Evolutionary conservation across 257 asterid genomes (phyloP).

Genomic region (Petunia axillaris): DNA sequence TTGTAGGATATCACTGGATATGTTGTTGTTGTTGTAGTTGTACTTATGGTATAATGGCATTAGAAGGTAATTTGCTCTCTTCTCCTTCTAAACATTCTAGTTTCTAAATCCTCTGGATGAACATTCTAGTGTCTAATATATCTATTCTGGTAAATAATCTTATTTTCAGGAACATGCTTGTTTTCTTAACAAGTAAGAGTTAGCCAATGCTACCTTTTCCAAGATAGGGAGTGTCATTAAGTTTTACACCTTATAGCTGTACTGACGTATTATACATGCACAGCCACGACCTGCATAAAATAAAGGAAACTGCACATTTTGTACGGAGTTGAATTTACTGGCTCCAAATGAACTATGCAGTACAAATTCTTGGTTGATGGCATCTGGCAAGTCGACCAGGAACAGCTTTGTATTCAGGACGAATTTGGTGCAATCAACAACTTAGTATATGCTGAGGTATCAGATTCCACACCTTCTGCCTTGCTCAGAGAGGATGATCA

Average conservation of each 20-base stretch:
- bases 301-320: slow-evolving; percentile 14
- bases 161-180: neutral
- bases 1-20: too few relatives aligned
- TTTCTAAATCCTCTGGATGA: neutral
- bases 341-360: slow-evolving; percentile 42
- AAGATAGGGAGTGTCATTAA: neutral
- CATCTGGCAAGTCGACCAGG: slow-evolving; percentile 61
- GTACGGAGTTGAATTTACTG: slow-evolving; percentile 24
- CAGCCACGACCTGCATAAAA: slow-evolving; percentile 11
- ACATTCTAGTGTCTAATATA: neutral
- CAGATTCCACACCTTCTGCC: slow-evolving; percentile 31
- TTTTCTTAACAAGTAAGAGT: neutral
- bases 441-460: slow-evolving; percentile 43
- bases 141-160: slow-evolving; percentile 4
- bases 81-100: neutral
- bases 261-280: slow-evolving; percentile 2
- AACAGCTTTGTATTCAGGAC: slow-evolving; percentile 54
- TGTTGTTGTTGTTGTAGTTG: too few relatives aligned
- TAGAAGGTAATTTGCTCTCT: neutral
- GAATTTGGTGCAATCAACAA: slow-evolving; percentile 59
- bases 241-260: neutral
- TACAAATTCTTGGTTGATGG: slow-evolving; percentile 74
- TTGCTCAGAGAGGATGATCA: slow-evolving; percentile 34
- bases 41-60: neutral
- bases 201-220: neutral